Evolutionary conservation across 352 stramenopile genomes (phyloP), one percentile per base, ranked within the genome.

Genomic region (Phytophthora lateralis): DNA sequence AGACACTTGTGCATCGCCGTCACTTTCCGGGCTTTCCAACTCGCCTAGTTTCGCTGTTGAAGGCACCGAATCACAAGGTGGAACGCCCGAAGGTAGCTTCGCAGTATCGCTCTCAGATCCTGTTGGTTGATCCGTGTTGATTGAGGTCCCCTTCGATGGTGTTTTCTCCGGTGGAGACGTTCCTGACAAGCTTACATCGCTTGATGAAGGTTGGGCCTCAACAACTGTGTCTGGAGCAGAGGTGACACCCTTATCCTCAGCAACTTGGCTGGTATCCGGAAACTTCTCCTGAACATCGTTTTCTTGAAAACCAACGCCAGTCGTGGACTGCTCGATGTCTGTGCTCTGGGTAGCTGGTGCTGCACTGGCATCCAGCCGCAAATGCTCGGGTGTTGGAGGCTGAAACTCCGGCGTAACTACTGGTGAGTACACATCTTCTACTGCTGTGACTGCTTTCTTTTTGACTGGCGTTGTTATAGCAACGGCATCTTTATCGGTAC

Each of bases 401-500:
- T 29, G 24, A 12, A 49, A 35, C 1, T 49, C 4, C 6, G 8
- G 18, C n/a, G 43, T 49, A 26, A 49, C 27, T 47, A 35, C 14
- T 43, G 56, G 37, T 8, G 63, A 54, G 18, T 46, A 58, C 9
- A 24, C n/a, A 15, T 55, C 53, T 30, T 54, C 30, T 37, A n/a
- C 14, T 39, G 21, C 15, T 2, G 35, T 53, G 41, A 66, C 48
- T 20, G 27, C 11, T 50, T 60, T 49, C 48, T 47, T 56, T 66
- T 57, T 17, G 2, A 41, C 29, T 57, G 49, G 8, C 30, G 14
- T 58, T 54, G 63, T 35, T 39, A 62, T 2, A 66, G 45, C 49
- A 57, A 65, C 48, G 20, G 27, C 14, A 30, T 50, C 49, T 29
- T 47, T 43, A 49, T 56, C 47, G 6, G 26, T 44, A 34, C 18